Evolutionary conservation across 768 basidiomycete genomes (phyloP).

Genomic region (Phanerochaete carnosa): DNA sequence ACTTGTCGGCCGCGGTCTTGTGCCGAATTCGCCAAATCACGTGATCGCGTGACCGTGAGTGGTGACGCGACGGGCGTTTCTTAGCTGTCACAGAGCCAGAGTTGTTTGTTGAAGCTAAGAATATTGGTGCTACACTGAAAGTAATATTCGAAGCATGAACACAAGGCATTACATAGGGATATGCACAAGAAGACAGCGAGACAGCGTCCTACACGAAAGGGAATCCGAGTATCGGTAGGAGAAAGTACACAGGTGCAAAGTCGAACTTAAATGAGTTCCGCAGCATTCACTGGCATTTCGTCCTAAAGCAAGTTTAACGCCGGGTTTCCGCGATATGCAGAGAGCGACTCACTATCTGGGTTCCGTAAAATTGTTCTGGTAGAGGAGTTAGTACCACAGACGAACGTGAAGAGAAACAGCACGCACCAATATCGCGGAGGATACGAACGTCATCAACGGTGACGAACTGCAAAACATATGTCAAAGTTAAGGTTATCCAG

Average conservation of each 20-base stretch:
- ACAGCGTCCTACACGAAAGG: background rate
- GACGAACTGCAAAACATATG: constrained; percentile 57
- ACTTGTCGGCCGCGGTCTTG: background rate
- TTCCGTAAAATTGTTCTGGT: constrained; percentile 93
- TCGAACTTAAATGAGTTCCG: constrained; percentile 77
- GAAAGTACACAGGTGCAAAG: constrained; percentile 17
- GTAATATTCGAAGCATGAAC: background rate
- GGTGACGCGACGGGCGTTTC: background rate
- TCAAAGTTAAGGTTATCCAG: background rate
- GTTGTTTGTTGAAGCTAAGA: background rate
- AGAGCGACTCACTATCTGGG: constrained; percentile 68
- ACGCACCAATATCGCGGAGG: constrained; percentile 91
- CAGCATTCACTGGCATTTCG: constrained; percentile 99
- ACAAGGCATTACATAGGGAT: background rate
- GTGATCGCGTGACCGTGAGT: background rate
- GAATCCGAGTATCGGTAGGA: constrained; percentile 15
- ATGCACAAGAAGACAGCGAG: constrained; percentile 9
- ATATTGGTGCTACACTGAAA: background rate
- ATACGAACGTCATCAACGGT: constrained; percentile 96
- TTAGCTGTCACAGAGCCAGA: background rate
- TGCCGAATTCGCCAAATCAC: background rate
- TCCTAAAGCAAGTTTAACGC: constrained; percentile 51
- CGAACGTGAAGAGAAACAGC: background rate
- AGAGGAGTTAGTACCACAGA: background rate
- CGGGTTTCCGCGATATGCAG: constrained; percentile 3